These are phyloP conservation scores for Zygoascus ofunaensis DNA, from an alignment of 805 yeast genomes.

Conservation along the genomic window DNA sequence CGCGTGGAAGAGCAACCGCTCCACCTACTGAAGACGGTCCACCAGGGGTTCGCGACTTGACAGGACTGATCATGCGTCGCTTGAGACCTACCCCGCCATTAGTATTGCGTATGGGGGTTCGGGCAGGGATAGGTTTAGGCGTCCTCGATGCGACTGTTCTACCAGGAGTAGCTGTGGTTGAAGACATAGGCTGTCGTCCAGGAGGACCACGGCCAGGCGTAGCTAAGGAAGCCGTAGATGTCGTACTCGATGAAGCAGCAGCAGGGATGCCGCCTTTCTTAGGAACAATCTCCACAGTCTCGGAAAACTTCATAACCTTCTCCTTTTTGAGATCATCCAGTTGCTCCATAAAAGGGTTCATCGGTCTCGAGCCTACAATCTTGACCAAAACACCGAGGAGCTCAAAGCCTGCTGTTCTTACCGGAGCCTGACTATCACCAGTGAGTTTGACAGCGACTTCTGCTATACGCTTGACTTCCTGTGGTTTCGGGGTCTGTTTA, in stretches of 20 bases:
- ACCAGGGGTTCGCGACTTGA: slow-evolving; percentile 6
- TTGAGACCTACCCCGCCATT: slow-evolving; percentile 2
- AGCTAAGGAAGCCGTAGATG: slow-evolving; percentile 10
- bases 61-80: slow-evolving; percentile 13
- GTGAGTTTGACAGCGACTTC: slow-evolving; percentile 52
- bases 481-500: slow-evolving; percentile 37
- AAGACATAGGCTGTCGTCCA: neutral
- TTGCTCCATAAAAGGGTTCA: slow-evolving; percentile 51
- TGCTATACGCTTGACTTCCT: slow-evolving; percentile 51
- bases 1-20: slow-evolving; percentile 9
- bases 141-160: slow-evolving; percentile 4
- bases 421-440: slow-evolving; percentile 75
- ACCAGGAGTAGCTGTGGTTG: slow-evolving; percentile 1
- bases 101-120: slow-evolving; percentile 4
- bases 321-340: slow-evolving; percentile 67
- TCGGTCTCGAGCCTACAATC: slow-evolving; percentile 64
- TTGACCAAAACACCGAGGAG: slow-evolving; percentile 75
- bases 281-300: slow-evolving; percentile 47
- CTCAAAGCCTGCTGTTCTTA: slow-evolving; percentile 68
- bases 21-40: slow-evolving; percentile 1
- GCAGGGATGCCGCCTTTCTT: slow-evolving; percentile 21
- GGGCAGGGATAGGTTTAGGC: neutral
- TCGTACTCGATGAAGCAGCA: slow-evolving; percentile 18
- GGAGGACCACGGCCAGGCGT: slow-evolving; percentile 6
- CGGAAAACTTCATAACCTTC: slow-evolving; percentile 54